Evolutionary conservation across 352 stramenopile species (phyloP).

Genomic region (Pythium phragmitis): DNA sequence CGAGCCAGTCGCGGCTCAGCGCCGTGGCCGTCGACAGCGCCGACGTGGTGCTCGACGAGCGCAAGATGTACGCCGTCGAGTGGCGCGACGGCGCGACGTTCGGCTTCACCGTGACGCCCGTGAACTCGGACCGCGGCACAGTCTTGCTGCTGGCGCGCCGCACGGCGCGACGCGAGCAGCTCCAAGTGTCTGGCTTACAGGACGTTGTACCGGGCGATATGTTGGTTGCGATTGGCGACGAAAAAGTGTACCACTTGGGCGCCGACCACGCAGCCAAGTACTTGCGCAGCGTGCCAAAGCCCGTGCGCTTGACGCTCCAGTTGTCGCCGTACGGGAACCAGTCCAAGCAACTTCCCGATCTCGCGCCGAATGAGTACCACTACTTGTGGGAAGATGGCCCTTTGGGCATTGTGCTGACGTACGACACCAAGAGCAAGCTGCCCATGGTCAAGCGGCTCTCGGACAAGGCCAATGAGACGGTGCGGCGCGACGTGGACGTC

Average conservation of each 20-base stretch:
- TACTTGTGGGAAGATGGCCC: constrained; percentile 73
- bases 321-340: constrained; percentile 54
- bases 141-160: constrained; percentile 61
- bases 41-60: constrained; percentile 61
- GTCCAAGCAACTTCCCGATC: constrained; percentile 46
- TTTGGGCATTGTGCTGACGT: constrained; percentile 70
- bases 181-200: constrained; percentile 46
- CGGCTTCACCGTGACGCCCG: constrained; percentile 68
- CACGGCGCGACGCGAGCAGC: constrained; percentile 34
- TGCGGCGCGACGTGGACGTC: constrained; percentile 45
- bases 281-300: constrained; percentile 64
- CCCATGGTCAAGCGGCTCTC: constrained; percentile 80
- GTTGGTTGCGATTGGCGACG: constrained; percentile 70
- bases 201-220: constrained; percentile 77
- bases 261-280: constrained; percentile 60
- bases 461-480: constrained; percentile 49
- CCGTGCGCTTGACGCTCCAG: constrained; percentile 67
- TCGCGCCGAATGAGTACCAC: constrained; percentile 79
- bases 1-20: constrained; percentile 16
- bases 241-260: constrained; percentile 77
- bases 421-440: constrained; percentile 63
- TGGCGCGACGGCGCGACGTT: constrained; percentile 62
- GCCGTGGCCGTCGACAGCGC: constrained; percentile 12
- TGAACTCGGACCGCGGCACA: constrained; percentile 66
- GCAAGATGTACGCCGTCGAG: constrained; percentile 76